These are phyloP conservation scores for Lentinus brumalis DNA, from an alignment of 768 basidiomycete genomes.

Conservation along the genomic window DNA sequence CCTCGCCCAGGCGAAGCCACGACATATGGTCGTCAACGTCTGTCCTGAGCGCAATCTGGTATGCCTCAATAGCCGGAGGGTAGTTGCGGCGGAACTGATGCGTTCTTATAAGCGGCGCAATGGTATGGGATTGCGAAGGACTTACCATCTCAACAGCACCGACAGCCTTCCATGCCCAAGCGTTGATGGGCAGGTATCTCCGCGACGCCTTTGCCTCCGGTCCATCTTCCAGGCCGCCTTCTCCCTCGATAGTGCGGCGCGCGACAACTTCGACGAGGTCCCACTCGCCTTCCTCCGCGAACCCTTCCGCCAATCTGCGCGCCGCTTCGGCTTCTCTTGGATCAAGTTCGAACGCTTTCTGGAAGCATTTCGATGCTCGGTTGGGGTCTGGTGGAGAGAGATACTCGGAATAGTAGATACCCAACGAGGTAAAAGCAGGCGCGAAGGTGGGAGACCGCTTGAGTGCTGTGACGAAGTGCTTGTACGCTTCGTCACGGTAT, in stretches of 20 bases:
- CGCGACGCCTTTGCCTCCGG: constrained; percentile 42
- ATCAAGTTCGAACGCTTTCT: constrained; percentile 97
- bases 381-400: constrained; percentile 74
- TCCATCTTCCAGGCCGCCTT: constrained; percentile 66
- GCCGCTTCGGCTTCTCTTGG: constrained; percentile 87
- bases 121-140: constrained; percentile 17
- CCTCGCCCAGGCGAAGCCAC: constrained; percentile 94
- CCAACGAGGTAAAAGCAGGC: constrained; percentile 92
- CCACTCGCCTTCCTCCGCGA: constrained; percentile 94
- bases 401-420: constrained; percentile 81
- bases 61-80: constrained; percentile 72
- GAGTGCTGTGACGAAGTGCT: constrained; percentile 76
- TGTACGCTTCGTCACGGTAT: constrained; percentile 67
- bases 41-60: constrained; percentile 84
- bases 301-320: constrained; percentile 78
- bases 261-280: constrained; percentile 95
- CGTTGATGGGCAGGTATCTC: constrained; percentile 72
- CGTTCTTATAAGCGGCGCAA: not conserved
- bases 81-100: constrained; percentile 69
- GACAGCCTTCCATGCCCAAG: constrained; percentile 98
- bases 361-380: constrained; percentile 93
- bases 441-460: constrained; percentile 78
- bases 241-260: constrained; percentile 87
- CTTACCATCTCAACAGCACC: constrained; percentile 90
- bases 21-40: constrained; percentile 73